Evolutionary conservation across 2,329 filamentous ascomycete species (phyloP).

Genomic region (Pseudopithomyces maydicus): DNA sequence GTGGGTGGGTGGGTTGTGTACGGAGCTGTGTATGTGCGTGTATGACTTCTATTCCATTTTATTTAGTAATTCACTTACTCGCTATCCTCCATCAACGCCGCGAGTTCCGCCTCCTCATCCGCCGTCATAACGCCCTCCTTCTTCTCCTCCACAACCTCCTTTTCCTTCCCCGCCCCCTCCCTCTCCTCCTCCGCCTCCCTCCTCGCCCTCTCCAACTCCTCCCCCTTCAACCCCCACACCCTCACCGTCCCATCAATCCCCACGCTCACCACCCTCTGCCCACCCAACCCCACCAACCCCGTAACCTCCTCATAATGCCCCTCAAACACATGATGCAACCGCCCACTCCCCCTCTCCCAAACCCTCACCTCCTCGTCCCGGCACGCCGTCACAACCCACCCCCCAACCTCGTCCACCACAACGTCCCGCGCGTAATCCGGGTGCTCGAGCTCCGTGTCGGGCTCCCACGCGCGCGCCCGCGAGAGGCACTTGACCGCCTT

Average conservation of each 20-base stretch:
- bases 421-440: slow-evolving; percentile 90
- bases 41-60: too few relatives aligned
- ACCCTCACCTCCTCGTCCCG: slow-evolving; percentile 90
- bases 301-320: slow-evolving; percentile 96
- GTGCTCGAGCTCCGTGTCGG: slow-evolving; percentile 76
- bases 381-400: slow-evolving; percentile 85
- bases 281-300: slow-evolving; percentile 68
- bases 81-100: slow-evolving; percentile 83
- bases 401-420: slow-evolving; percentile 68
- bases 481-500: slow-evolving; percentile 83
- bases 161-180: slow-evolving; percentile 52
- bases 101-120: slow-evolving; percentile 91
- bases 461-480: slow-evolving; percentile 68
- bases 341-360: slow-evolving; percentile 77
- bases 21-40: too few relatives aligned
- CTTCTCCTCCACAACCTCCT: slow-evolving; percentile 49
- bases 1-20: too few relatives aligned
- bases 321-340: slow-evolving; percentile 72
- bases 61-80: slow-evolving; percentile 45
- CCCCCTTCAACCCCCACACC: slow-evolving; percentile 74
- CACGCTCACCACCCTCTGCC: slow-evolving; percentile 72
- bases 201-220: slow-evolving; percentile 62
- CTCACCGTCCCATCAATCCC: slow-evolving; percentile 89
- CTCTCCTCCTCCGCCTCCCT: slow-evolving; percentile 56
- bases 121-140: slow-evolving; percentile 70